Evolutionary conservation across 129 eudicot species (phyloP).

Genomic region (Dittrichia graveolens): DNA sequence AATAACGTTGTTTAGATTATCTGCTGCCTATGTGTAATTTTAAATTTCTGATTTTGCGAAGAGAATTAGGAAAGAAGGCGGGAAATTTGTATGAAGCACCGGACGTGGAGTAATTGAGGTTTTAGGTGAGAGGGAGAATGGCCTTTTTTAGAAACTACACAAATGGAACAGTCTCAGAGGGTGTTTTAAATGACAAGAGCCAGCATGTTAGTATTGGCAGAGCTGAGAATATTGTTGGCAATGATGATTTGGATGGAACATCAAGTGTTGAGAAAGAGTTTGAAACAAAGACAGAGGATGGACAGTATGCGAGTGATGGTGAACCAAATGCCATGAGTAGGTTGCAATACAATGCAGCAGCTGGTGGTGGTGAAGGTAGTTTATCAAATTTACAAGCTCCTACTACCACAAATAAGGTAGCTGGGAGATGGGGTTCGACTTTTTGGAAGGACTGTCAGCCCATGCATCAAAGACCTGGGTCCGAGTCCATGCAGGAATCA

Average conservation of each 20-base stretch:
- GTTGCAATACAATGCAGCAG: constrained; percentile 34
- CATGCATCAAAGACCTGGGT: constrained; percentile 38
- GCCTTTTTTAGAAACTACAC: constrained; percentile 64
- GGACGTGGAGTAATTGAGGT: constrained; percentile 14
- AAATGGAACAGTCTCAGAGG: constrained; percentile 47
- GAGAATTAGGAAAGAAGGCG: constrained; percentile 20
- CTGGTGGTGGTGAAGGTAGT: constrained; percentile 32
- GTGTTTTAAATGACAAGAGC: constrained; percentile 52
- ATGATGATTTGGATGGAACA: constrained; percentile 42
- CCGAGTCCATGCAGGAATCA: constrained; percentile 73
- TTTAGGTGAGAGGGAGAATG: constrained; percentile 44
- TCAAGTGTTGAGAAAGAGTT: constrained; percentile 47
- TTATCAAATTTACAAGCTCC: constrained; percentile 40
- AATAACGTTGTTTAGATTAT: not conserved
- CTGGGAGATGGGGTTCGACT: constrained; percentile 77
- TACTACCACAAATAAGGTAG: constrained; percentile 34
- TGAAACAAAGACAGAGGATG: constrained; percentile 35
- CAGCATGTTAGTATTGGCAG: constrained; percentile 34
- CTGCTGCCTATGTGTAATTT: not conserved
- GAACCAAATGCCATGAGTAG: constrained; percentile 8
- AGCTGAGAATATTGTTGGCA: constrained; percentile 33
- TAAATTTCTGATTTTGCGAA: not conserved
- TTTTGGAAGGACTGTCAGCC: constrained; percentile 82
- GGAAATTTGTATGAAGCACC: constrained; percentile 13
- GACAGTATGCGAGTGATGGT: not conserved